Base-by-base conservation (phyloP, 1,139 yeast species). In the Meyerozyma guilliermondii region DNA sequence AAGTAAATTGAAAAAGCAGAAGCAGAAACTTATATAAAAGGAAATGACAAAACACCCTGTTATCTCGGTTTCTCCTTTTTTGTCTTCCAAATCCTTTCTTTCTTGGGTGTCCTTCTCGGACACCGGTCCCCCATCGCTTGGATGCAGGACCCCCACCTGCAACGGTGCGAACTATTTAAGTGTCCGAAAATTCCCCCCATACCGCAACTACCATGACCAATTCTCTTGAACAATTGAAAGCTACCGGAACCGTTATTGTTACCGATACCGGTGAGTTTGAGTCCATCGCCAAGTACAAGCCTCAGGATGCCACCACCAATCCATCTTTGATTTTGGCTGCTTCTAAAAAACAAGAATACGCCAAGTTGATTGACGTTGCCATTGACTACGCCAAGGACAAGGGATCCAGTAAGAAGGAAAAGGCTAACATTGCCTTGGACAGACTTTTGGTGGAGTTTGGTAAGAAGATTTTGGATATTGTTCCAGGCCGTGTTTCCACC, bases 201-300 rank as follows among this genome's bases (percentile, higher is more conserved):
- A 4, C 33, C 20, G 33, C 33, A 29, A 29, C 39, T 27, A 55
- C 42, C 45, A 64, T 65, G 66, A 61, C 80, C 43, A 82, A 82
- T 77, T 86, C 97, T 46, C 78, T 91, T 63, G 98, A 85, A 69
- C 92, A 86, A 74, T 81, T 92, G 66, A 92, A 92, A 71, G 91
- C 95, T 54, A 69, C 96, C 48, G 98, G 98, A 58, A 92, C 98
- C 55, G 83, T 80, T 56, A 95, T 92, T 62, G 98, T 92, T 64
- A 87, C 98, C 54, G 98, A 92, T 76, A 91, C 98, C 51, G 98
- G 98, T 76, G 98, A 92, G 71, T 92, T 92, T 65, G 98, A 89
- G 69, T 84, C 94, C 54, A 92, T 92, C 65, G 96, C 97, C 63
- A 88, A 89, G 73, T 92, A 86, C 78, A 88, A 92, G 60, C 98